Evolutionary conservation across 345 rosid genomes (phyloP).

Genomic region (Psidium friedrichsthalianum): DNA sequence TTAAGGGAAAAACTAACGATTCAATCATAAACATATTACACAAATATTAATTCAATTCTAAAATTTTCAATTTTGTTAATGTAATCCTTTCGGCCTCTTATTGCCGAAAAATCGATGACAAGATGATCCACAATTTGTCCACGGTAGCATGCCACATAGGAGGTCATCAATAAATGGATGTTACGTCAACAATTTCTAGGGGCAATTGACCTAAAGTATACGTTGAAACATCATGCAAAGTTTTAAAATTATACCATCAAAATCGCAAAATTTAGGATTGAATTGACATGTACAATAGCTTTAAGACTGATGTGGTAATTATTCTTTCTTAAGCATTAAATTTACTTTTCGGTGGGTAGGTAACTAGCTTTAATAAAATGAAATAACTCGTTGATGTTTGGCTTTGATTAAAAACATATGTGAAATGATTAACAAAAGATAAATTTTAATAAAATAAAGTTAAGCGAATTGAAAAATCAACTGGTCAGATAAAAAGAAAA

Average conservation of each 20-base stretch:
- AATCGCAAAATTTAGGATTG: neutral
- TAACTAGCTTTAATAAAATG: neutral
- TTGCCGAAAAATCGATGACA: neutral
- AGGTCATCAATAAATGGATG: neutral
- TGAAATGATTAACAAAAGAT: neutral
- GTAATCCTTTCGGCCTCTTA: neutral
- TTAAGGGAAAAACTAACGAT: neutral
- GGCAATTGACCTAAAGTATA: neutral
- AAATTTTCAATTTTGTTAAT: neutral
- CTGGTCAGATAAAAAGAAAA: neutral
- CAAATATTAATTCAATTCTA: neutral
- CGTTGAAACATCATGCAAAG: neutral
- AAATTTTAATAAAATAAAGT: neutral
- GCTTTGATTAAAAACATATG: neutral
- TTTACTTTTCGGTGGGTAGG: neutral
- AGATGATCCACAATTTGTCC: neutral
- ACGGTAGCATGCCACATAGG: neutral
- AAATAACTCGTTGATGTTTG: neutral
- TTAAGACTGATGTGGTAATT: neutral
- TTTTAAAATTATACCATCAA: neutral
- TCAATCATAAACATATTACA: neutral
- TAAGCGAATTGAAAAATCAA: neutral
- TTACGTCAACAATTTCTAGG: accelerated
- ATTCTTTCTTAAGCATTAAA: neutral
- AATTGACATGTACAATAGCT: neutral